A percentile compares a stretch with the other conserved stretches of the same genome.
These are phyloP conservation scores for Corylus avellana DNA, from an alignment of 306 rosid species.

Conservation along the genomic window DNA sequence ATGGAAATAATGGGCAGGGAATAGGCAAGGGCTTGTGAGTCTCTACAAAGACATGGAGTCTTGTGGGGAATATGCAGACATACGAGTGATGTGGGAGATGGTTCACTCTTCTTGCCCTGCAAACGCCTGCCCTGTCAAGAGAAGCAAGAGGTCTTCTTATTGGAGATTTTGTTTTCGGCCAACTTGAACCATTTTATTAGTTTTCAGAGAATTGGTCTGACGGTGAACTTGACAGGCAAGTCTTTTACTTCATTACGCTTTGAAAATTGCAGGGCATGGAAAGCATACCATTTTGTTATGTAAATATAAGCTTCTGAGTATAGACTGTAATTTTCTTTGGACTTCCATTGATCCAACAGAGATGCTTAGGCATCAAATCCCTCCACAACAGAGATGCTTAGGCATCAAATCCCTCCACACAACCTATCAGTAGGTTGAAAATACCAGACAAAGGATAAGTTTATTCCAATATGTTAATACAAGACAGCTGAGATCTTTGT, in stretches of 20 bases:
- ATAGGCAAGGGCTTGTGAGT: slow-evolving; percentile 51
- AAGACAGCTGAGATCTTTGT: slow-evolving; percentile 8
- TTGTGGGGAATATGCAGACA: slow-evolving; percentile 77
- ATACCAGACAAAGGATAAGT: background rate
- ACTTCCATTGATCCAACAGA: background rate
- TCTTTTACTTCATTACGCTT: background rate
- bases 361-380: background rate
- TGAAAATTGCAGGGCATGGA: background rate
- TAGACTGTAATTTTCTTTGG: background rate
- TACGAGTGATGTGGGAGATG: slow-evolving; percentile 89
- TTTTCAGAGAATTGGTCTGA: background rate
- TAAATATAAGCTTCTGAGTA: background rate
- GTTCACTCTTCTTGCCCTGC: slow-evolving; percentile 65
- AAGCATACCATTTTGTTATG: background rate
- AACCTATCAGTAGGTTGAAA: background rate
- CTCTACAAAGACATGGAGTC: slow-evolving; percentile 77
- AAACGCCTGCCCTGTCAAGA: slow-evolving; percentile 24
- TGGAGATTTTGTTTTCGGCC: slow-evolving; percentile 50
- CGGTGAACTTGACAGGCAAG: slow-evolving; percentile 11
- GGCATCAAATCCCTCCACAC: background rate
- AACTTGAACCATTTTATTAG: slow-evolving; percentile 22
- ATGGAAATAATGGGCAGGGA: slow-evolving; percentile 45
- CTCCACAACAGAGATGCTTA: background rate
- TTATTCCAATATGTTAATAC: slow-evolving; percentile 16
- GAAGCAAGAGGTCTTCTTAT: slow-evolving; percentile 26